Conservation (phyloP, 192 early-diverging fungal genomes). For the Pilobolus umbonatus region DNA sequence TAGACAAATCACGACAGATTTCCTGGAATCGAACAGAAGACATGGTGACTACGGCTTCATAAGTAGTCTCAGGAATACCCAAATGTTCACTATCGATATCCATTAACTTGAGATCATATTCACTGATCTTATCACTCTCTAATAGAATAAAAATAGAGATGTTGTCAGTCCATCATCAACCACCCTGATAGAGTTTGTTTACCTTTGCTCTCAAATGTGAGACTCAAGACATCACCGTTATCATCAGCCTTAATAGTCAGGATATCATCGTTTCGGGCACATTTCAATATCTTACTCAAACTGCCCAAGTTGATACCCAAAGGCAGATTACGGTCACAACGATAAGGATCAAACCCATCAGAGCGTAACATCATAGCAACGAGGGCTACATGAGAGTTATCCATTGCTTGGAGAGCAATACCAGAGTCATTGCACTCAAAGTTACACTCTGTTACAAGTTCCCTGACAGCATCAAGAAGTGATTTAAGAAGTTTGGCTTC, state of each 20-base stretch:
- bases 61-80: slow-evolving; percentile 91
- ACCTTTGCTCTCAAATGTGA: slow-evolving; percentile 72
- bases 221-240: slow-evolving; percentile 70
- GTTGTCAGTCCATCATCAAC: neutral
- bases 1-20: slow-evolving; percentile 82
- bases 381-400: slow-evolving; percentile 96
- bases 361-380: slow-evolving; percentile 79
- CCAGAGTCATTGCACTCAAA: slow-evolving; percentile 96
- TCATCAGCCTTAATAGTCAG: slow-evolving; percentile 90
- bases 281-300: slow-evolving; percentile 91
- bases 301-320: slow-evolving; percentile 86
- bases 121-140: slow-evolving; percentile 66
- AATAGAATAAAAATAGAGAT: slow-evolving; percentile 11
- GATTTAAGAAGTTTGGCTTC: slow-evolving; percentile 89
- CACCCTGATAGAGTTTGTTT: neutral
- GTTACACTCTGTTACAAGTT: slow-evolving; percentile 94
- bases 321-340: slow-evolving; percentile 86
- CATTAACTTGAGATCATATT: slow-evolving; percentile 98
- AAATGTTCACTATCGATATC: slow-evolving; percentile 96
- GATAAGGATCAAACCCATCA: slow-evolving; percentile 81
- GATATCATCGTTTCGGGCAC: slow-evolving; percentile 87
- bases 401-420: slow-evolving; percentile 97
- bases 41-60: slow-evolving; percentile 89
- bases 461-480: slow-evolving; percentile 95
- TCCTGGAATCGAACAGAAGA: slow-evolving; percentile 86